Percentiles rank a stretch among this genome's conserved stretches.
Evolutionary conservation across 495 filamentous ascomycete genomes (phyloP).

Genomic region (Trichoderma virens): DNA sequence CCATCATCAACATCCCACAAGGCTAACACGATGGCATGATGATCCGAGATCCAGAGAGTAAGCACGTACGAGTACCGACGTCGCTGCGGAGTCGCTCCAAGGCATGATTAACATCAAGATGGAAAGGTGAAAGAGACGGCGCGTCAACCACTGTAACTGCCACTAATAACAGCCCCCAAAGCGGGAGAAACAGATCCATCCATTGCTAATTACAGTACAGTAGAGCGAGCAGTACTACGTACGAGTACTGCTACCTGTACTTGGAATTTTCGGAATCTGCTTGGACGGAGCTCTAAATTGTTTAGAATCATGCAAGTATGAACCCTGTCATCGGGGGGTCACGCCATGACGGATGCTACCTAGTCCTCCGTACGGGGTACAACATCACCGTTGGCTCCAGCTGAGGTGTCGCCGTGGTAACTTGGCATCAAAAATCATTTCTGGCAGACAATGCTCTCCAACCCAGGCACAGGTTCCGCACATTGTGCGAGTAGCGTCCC

Average conservation of each 20-base stretch:
- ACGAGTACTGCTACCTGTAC: no score
- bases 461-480: neutral
- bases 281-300: neutral
- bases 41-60: neutral
- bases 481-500: neutral
- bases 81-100: neutral
- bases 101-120: neutral
- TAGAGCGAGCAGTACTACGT: no score
- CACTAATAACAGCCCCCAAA: no score
- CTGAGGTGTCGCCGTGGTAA: neutral
- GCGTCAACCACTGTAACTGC: neutral
- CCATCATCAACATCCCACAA: neutral
- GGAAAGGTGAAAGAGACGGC: neutral
- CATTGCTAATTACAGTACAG: no score
- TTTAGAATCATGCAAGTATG: slow-evolving; percentile 1
- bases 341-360: neutral
- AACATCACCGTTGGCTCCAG: neutral
- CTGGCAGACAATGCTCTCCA: neutral
- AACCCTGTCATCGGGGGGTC: neutral
- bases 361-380: neutral
- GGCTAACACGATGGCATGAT: neutral
- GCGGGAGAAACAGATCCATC: no score
- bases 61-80: neutral
- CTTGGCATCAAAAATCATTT: neutral
- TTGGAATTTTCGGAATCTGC: no score